Evolutionary conservation across 2,329 filamentous ascomycete genomes (phyloP).

Genomic region (Pyrenophora tritici-repentis): DNA sequence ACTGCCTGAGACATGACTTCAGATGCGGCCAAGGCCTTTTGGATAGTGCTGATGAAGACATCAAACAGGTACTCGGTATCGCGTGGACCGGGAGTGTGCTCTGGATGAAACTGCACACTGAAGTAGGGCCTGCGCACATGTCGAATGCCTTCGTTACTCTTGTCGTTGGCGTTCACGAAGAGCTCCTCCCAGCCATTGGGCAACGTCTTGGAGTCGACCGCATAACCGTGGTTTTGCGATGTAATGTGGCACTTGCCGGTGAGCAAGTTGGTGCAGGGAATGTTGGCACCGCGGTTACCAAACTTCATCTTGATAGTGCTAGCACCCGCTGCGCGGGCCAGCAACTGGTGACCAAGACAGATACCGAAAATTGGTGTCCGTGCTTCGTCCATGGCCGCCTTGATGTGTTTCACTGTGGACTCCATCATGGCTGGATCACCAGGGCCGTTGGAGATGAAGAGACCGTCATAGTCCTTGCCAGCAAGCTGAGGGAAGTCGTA

Average conservation of each 20-base stretch:
- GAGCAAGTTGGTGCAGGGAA: constrained; percentile 93
- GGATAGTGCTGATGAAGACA: constrained; percentile 88
- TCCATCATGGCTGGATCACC: constrained; percentile 90
- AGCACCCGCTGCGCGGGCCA: constrained; percentile 85
- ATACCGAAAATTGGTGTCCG: constrained; percentile 93
- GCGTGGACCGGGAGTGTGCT: constrained; percentile 91
- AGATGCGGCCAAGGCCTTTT: constrained; percentile 69
- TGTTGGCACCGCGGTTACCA: constrained; percentile 97
- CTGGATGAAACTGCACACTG: constrained; percentile 99
- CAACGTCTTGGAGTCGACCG: constrained; percentile 80
- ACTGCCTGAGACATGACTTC: constrained; percentile 74
- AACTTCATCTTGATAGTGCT: constrained; percentile 97
- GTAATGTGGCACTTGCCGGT: constrained; percentile 98
- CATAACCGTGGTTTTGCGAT: constrained; percentile 97
- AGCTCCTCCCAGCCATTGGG: constrained; percentile 85
- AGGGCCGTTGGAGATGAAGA: constrained; percentile 97
- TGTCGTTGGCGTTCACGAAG: constrained; percentile 97
- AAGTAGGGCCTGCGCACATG: constrained; percentile 87
- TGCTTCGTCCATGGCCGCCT: constrained; percentile 74
- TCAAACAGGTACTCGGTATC: constrained; percentile 98
- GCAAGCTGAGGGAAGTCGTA: constrained; percentile 81
- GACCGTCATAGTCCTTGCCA: constrained; percentile 86
- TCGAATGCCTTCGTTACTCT: constrained; percentile 96
- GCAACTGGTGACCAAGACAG: constrained; percentile 90
- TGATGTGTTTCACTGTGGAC: constrained; percentile 78